Conservation (phyloP, 495 filamentous ascomycete genomes). For the Oidiodendron maius region DNA sequence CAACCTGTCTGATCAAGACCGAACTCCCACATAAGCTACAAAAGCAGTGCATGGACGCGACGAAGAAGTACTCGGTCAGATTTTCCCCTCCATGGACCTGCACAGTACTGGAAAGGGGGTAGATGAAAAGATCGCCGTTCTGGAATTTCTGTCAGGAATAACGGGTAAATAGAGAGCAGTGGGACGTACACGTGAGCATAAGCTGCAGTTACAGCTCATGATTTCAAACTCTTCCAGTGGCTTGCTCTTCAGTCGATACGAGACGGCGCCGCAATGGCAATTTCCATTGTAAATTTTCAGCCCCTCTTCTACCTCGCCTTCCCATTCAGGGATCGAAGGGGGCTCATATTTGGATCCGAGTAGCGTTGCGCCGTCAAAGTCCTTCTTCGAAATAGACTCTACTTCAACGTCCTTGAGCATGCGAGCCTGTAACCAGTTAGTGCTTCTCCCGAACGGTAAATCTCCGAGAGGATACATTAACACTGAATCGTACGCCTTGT, state of each 20-base stretch:
- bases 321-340: background rate
- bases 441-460: background rate
- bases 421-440: background rate
- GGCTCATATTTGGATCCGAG: background rate
- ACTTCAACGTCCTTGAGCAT: background rate
- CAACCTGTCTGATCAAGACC: constrained; percentile 3
- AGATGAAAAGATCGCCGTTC: constrained; percentile 18
- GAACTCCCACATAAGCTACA: constrained; percentile 14
- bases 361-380: background rate
- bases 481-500: background rate
- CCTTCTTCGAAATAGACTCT: background rate
- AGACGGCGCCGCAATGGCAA: constrained; percentile 17
- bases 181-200: constrained; percentile 15
- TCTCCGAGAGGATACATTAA: constrained; percentile 7
- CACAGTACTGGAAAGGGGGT: constrained; percentile 5
- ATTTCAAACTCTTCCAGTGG: constrained; percentile 11
- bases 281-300: constrained; percentile 9
- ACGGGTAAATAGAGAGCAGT: background rate
- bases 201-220: constrained; percentile 16
- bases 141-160: background rate
- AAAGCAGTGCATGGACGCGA: constrained; percentile 12
- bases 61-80: constrained; percentile 12
- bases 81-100: constrained; percentile 1
- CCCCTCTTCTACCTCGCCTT: background rate
- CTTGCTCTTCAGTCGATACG: constrained; percentile 6